phyloP scores from a whole-genome alignment of 2,329 filamentous ascomycete species.

The Trichoderma sp. region DNA sequence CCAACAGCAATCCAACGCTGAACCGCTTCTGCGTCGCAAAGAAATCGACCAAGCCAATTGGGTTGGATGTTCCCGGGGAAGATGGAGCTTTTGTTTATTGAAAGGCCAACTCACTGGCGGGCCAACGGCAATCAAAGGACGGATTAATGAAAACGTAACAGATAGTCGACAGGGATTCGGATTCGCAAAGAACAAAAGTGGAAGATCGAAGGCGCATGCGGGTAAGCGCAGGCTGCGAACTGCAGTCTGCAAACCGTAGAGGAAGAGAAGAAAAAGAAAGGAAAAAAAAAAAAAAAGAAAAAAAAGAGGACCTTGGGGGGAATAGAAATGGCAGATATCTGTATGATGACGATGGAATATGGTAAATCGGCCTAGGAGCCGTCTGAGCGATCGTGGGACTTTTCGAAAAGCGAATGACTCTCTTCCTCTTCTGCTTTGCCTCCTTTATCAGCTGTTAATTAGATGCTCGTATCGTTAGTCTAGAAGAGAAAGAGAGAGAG shows the following conservation, averaged over 20 bases:
- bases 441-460: not conserved
- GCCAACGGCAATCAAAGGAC: conserved; percentile 9
- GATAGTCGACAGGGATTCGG: conserved; percentile 1
- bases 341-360: not conserved
- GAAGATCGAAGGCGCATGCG: not conserved
- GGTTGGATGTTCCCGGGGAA: not conserved
- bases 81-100: conserved; percentile 2
- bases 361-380: not conserved
- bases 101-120: not conserved
- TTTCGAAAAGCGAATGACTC: not conserved
- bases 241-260: conserved; percentile 1
- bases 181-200: not conserved
- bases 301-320: not conserved
- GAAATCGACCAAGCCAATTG: not conserved
- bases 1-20: not conserved
- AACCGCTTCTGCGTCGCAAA: not conserved
- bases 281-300: not conserved
- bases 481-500: not conserved
- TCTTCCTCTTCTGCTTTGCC: not conserved
- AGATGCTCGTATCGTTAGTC: not conserved
- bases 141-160: not conserved
- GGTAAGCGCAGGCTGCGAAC: conserved; percentile 1
- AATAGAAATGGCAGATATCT: not conserved
- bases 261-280: not conserved
- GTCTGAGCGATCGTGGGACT: not conserved